A percentile compares a stretch with the other conserved stretches of the same genome.
These are phyloP conservation scores for Paramyrothecium roridum DNA, from an alignment of 2,329 filamentous ascomycete genomes.

Conservation along the genomic window DNA sequence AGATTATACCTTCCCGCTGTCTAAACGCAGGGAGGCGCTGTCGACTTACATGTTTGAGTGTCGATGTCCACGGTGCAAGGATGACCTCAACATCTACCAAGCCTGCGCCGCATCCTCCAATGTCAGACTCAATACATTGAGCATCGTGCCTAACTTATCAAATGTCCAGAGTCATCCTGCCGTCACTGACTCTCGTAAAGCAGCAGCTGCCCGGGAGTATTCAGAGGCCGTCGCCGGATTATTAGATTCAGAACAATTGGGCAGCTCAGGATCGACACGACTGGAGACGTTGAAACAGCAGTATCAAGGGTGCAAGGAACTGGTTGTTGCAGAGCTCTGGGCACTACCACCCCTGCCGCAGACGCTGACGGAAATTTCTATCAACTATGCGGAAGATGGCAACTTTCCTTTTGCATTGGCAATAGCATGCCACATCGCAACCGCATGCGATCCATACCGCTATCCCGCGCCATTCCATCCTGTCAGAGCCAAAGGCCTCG, in stretches of 20 bases:
- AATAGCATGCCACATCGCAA: constrained; percentile 43
- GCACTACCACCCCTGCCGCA: constrained; percentile 47
- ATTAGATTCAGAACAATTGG: constrained; percentile 15
- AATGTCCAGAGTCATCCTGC: constrained; percentile 23
- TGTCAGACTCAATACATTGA: constrained; percentile 40
- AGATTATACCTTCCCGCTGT: constrained; percentile 47
- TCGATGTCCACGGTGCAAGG: constrained; percentile 43
- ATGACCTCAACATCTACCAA: constrained; percentile 53
- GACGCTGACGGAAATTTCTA: constrained; percentile 39
- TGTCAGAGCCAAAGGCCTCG: constrained; percentile 46
- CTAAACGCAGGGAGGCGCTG: constrained; percentile 39
- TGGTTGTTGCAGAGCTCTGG: constrained; percentile 33
- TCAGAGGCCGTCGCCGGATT: constrained; percentile 23
- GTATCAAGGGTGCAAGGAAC: constrained; percentile 17
- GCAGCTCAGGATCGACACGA: constrained; percentile 23
- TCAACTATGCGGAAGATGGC: constrained; percentile 39
- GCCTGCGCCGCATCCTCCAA: constrained; percentile 39
- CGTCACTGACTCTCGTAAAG: constrained; percentile 10
- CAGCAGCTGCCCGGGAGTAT: constrained; percentile 10
- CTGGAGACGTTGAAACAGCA: constrained; percentile 10
- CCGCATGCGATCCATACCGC: constrained; percentile 47
- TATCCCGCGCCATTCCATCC: constrained; percentile 48
- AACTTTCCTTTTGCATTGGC: constrained; percentile 42
- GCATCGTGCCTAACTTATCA: constrained; percentile 38
- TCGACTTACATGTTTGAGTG: constrained; percentile 52